phyloP scores from a whole-genome alignment of 2,329 filamentous ascomycete species.

The Tothia fuscella region DNA sequence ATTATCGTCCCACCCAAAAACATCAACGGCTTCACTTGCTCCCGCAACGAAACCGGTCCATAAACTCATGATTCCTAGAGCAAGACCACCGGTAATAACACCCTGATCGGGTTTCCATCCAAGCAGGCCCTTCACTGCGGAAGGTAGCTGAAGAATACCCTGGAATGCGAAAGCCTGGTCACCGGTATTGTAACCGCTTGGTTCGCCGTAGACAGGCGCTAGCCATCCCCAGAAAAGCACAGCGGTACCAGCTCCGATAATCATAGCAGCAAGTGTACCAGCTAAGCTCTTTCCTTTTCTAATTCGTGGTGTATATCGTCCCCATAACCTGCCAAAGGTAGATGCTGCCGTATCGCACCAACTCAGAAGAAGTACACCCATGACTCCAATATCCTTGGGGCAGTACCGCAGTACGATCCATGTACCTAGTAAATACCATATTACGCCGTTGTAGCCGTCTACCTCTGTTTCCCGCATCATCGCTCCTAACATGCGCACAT shows the following conservation, averaged over 20 bases:
- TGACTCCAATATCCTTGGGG: constrained; percentile 84
- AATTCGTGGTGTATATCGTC: constrained; percentile 75
- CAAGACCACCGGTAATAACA: constrained; percentile 56
- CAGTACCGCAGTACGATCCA: constrained; percentile 79
- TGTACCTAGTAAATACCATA: constrained; percentile 87
- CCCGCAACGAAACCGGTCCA: constrained; percentile 84
- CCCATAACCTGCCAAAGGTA: constrained; percentile 84
- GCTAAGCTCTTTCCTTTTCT: constrained; percentile 84
- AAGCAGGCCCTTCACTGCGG: constrained; percentile 43
- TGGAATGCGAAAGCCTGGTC: constrained; percentile 67
- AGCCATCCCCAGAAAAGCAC: constrained; percentile 81
- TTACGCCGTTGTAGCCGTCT: constrained; percentile 87
- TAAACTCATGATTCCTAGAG: constrained; percentile 68
- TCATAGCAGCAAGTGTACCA: constrained; percentile 71
- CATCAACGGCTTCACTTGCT: constrained; percentile 76
- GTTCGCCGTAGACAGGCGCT: constrained; percentile 40
- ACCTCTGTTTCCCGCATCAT: constrained; percentile 97
- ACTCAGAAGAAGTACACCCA: constrained; percentile 79
- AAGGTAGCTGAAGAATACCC: constrained; percentile 60
- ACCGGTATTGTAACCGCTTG: constrained; percentile 24
- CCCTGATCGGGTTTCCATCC: constrained; percentile 48
- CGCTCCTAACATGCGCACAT: constrained; percentile 73
- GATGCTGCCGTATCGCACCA: constrained; percentile 98
- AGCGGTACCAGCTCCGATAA: constrained; percentile 72
- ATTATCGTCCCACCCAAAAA: constrained; percentile 96